Base-by-base conservation (phyloP, 768 basidiomycete species). In the Dioszegia aurantiaca region DNA sequence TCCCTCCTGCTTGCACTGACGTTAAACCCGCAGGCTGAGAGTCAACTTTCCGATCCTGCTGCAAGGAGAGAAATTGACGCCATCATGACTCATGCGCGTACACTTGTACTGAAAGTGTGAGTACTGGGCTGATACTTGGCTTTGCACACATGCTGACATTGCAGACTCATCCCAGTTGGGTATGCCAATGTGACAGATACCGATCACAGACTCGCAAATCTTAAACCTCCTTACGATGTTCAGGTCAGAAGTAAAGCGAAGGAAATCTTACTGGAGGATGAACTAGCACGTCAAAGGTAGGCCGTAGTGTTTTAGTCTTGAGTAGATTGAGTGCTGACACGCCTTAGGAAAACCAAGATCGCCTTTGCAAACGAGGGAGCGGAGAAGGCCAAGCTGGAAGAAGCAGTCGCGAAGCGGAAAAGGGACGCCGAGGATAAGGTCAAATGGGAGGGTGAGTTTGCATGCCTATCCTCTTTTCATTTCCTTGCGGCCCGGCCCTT, bases 321-420 rank as follows among this genome's bases (percentile, higher is more conserved):
- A n/a, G n/a, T n/a, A n/a, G n/a, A n/a, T n/a, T n/a, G n/a, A n/a
- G n/a, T n/a, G 57, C 56, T 62, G 45, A 62, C 31, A n/a, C 24
- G 0, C 17, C 4, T 16, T 48, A 74, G 75, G 44, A 71, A 71
- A 47, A 64, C 65, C 27, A 71, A 74, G 41, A 56, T 76, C 19
- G 48, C 68, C 23, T 74, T 72, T 37, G 75, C 75, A 1, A 76
- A 76, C 40, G 73, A 76, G 55, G 75, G 75, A 27, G 75, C 75
- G 9, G 75, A 76, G 58, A 71, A 74, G 33, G 71, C 73, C 19
- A 68, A 68, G 37, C 55, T 61, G 17, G 75, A 76, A 46, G 65
- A 61, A 1, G 75, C 74, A 36, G 58, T 70, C 26, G 58, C 57
- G 2, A 64, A 61, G 30, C 47, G 70, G 40, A 76, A 76, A 39